These are phyloP conservation scores for Zygotorulaspora danielsina DNA, from an alignment of 805 yeast species.

Conservation along the genomic window DNA sequence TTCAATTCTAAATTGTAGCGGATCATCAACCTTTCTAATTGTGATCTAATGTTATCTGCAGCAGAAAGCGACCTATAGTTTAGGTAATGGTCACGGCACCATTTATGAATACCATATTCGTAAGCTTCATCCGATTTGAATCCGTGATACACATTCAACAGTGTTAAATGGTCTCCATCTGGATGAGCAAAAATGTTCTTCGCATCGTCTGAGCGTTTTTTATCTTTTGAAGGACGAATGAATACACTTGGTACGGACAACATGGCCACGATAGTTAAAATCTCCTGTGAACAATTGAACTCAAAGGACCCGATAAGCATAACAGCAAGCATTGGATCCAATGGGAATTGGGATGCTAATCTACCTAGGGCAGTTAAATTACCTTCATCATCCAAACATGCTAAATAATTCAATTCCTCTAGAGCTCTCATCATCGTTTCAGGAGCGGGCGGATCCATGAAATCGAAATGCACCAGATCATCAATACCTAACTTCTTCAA, in stretches of 20 bases:
- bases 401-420: conserved; percentile 87
- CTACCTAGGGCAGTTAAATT: conserved; percentile 85
- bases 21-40: conserved; percentile 79
- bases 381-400: conserved; percentile 90
- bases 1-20: conserved; percentile 68
- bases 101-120: conserved; percentile 60
- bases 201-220: conserved; percentile 86
- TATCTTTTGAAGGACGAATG: conserved; percentile 84
- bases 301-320: conserved; percentile 85
- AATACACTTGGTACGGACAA: conserved; percentile 92
- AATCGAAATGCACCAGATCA: conserved; percentile 95
- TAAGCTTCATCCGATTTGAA: conserved; percentile 72
- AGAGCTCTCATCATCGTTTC: conserved; percentile 99
- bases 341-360: conserved; percentile 85
- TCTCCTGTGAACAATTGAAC: conserved; percentile 82
- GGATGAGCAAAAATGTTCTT: conserved; percentile 85
- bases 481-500: conserved; percentile 91
- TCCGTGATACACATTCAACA: conserved; percentile 82
- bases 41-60: conserved; percentile 84
- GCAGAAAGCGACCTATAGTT: conserved; percentile 77
- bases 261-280: conserved; percentile 83
- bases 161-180: conserved; percentile 90
- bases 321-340: conserved; percentile 93
- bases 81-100: conserved; percentile 91
- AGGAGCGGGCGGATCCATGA: conserved; percentile 99